Evolutionary conservation across 2,329 filamentous ascomycete genomes (phyloP).

Genomic region (Claviceps lovelessii): DNA sequence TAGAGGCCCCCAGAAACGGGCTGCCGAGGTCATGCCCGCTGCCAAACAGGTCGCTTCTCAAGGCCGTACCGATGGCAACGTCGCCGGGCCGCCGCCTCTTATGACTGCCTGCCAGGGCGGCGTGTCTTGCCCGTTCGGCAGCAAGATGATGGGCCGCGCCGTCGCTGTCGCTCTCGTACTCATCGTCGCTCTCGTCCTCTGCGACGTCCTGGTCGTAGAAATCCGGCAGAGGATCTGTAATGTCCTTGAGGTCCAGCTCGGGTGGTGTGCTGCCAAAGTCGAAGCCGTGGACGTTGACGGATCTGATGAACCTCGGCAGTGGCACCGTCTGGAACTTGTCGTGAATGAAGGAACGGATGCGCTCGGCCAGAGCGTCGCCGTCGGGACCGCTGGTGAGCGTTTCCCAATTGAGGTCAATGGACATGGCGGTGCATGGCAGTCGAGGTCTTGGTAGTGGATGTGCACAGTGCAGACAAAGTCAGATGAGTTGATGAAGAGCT

Average conservation of each 20-base stretch:
- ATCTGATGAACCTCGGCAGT: constrained; percentile 90
- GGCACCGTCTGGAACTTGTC: constrained; percentile 87
- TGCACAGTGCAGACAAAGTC: too few relatives aligned
- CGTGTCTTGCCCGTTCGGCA: constrained; percentile 2
- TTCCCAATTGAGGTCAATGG: constrained; percentile 95
- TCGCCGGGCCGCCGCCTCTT: constrained; percentile 6
- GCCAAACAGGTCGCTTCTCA: constrained; percentile 18
- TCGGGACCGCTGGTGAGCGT: constrained; percentile 80
- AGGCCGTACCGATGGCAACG: constrained; percentile 18
- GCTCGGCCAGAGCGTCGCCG: constrained; percentile 68
- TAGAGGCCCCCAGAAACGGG: constrained; percentile 45
- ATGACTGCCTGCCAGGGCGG: not conserved
- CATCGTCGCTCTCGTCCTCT: constrained; percentile 23
- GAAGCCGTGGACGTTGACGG: constrained; percentile 87
- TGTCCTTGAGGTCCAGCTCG: constrained; percentile 84
- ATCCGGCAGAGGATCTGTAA: constrained; percentile 86
- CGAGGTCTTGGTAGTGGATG: too few relatives aligned
- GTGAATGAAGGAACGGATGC: constrained; percentile 86
- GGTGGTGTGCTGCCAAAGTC: constrained; percentile 77
- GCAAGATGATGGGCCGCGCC: constrained; percentile 20
- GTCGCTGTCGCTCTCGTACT: constrained; percentile 14
- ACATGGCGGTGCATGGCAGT: constrained; percentile 44
- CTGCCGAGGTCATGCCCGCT: constrained; percentile 30
- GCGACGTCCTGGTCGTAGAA: constrained; percentile 79
- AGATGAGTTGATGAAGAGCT: too few relatives aligned